These are phyloP conservation scores for Botrytis aclada DNA, from an alignment of 2,329 filamentous ascomycete species.

Conservation along the genomic window DNA sequence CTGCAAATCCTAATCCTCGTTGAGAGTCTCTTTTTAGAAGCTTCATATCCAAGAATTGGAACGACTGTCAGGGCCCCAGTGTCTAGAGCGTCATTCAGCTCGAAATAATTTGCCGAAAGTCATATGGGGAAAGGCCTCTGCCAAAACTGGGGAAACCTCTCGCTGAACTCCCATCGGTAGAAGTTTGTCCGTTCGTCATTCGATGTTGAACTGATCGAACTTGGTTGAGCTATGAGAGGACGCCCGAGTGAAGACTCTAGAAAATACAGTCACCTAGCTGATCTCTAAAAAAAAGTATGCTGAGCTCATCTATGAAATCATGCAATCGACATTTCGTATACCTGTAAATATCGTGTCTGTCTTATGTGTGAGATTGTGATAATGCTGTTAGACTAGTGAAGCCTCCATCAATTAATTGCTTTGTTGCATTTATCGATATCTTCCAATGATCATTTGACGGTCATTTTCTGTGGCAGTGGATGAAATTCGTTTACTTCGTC, in stretches of 20 bases:
- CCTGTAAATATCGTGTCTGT: not conserved
- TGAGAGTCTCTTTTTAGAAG: not conserved
- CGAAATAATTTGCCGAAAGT: not conserved
- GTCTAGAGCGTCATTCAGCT: not conserved
- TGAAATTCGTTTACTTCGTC: not conserved
- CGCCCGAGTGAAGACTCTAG: conserved; percentile 1
- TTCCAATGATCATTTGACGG: not conserved
- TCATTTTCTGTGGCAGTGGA: conserved; percentile 4
- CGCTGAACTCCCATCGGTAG: not conserved
- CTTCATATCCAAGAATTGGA: not conserved
- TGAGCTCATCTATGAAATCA: not conserved
- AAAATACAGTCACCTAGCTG: not conserved
- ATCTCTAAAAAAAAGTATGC: too few relatives aligned
- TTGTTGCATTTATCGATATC: not conserved
- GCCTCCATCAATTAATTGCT: not conserved
- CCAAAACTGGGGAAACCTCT: not conserved
- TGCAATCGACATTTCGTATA: not conserved
- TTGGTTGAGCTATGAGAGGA: not conserved
- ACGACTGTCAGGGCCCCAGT: not conserved
- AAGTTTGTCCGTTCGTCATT: not conserved
- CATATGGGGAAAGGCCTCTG: not conserved
- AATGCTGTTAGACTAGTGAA: not conserved
- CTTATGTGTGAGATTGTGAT: not conserved
- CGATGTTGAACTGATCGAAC: not conserved
- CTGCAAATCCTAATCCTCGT: not conserved